Base-by-base conservation (phyloP, 768 basidiomycete species). In the Hericium coralloides region DNA sequence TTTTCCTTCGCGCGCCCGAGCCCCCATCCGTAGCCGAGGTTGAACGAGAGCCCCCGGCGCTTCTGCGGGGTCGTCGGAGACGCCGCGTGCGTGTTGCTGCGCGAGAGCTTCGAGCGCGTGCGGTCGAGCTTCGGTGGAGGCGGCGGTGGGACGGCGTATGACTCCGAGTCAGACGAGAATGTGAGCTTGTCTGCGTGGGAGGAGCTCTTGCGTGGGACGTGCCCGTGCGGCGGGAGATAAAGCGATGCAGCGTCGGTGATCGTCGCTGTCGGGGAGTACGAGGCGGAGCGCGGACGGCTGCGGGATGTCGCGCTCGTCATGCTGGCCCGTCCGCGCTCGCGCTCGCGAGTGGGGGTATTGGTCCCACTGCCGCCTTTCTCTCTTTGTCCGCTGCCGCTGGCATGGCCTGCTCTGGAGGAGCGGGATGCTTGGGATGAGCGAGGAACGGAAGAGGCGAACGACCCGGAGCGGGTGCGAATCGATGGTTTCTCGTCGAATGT, bases 111-210 rank as follows among this genome's bases (percentile, higher is more conserved):
- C 4, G 59, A 45, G 49, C 20, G 53, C 17, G 62, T 52, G 38
- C 62, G 62, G 52, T 61, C 61, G 22, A 60, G 63, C 48, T 62
- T 61, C 10, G 63, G 61, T 4, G 41, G 53, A 8, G 53, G 1
- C 22, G 37, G 57, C 9, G 52, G 55, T 3, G 66, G 38, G 12
- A 59, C 43, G 37, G 43, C 57, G 38, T 67, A 67, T 8, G 63
- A 65, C 55, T 65, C 64, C 4, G 61, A 57, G 50, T 67, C 66
- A 18, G 59, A 60, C 17, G 62, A 20, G 12, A 62, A 60, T 0
- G 59, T 52, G 10, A 59, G 62, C 53, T 61, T 61, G 20, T 60
- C 59, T 1, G 47, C 56, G 18, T 31, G 52, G 31, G 61, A 62
- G 31, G 31, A 31, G 31, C 31, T 31, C 31, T 31, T 31, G 31